These are phyloP conservation scores for Botrytis sinoallii DNA, from an alignment of 2,329 filamentous ascomycete genomes.

Conservation along the genomic window DNA sequence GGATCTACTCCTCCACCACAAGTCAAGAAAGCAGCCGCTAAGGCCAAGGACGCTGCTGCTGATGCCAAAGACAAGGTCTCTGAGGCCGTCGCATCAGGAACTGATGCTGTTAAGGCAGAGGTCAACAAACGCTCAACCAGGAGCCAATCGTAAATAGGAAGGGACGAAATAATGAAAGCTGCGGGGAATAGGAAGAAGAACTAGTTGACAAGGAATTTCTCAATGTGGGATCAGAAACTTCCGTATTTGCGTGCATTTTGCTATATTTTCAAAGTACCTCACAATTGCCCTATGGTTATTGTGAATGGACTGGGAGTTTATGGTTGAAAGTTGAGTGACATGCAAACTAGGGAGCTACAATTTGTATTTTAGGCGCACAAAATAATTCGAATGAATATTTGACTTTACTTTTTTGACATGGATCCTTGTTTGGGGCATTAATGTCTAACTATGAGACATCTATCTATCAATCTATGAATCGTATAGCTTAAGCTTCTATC, in stretches of 20 bases:
- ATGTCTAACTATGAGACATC: not conserved
- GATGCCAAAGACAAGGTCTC: slow-evolving; percentile 72
- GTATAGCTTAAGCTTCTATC: not conserved
- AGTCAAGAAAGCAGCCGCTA: slow-evolving; percentile 66
- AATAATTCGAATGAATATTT: slow-evolving; percentile 16
- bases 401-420: not conserved
- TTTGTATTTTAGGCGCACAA: slow-evolving; percentile 22
- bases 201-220: not conserved
- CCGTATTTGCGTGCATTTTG: slow-evolving; percentile 12
- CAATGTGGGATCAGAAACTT: not conserved
- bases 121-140: slow-evolving; percentile 35
- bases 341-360: not conserved
- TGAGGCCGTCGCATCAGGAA: slow-evolving; percentile 56
- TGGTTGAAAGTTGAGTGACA: slow-evolving; percentile 1
- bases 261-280: not conserved
- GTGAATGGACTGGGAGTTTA: not conserved
- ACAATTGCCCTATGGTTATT: not conserved
- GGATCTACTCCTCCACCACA: slow-evolving; percentile 65
- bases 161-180: slow-evolving; percentile 39
- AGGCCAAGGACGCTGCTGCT: slow-evolving; percentile 67
- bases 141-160: slow-evolving; percentile 43
- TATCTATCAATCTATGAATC: not conserved
- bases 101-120: slow-evolving; percentile 68
- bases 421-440: not conserved
- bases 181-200: not conserved